A percentile compares a stretch with the other conserved stretches of the same genome.
These are phyloP conservation scores for Populus ilicifolia DNA, from an alignment of 345 rosid genomes.

Conservation along the genomic window DNA sequence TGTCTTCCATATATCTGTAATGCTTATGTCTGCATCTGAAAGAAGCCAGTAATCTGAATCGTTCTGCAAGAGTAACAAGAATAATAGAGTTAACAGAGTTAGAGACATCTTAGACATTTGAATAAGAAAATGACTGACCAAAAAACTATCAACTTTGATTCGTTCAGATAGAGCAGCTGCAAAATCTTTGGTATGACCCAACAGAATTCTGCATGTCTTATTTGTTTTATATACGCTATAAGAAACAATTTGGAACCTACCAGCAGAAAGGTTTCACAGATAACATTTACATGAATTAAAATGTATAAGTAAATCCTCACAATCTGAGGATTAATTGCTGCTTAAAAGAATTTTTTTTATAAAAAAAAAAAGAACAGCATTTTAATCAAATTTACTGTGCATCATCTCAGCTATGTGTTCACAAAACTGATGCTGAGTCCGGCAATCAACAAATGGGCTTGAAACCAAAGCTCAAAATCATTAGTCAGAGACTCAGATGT, in stretches of 20 bases:
- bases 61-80: slow-evolving; percentile 46
- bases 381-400: background rate
- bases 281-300: background rate
- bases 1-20: slow-evolving; percentile 89
- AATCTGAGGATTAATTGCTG: background rate
- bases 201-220: background rate
- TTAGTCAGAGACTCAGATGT: background rate
- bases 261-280: background rate
- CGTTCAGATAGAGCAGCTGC: background rate
- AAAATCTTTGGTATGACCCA: background rate
- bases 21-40: slow-evolving; percentile 75
- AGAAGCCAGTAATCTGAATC: slow-evolving; percentile 88
- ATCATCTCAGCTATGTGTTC: background rate
- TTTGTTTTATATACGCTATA: background rate
- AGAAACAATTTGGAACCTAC: background rate
- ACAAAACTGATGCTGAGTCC: background rate
- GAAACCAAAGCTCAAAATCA: background rate
- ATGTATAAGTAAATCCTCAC: background rate
- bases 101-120: background rate
- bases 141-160: background rate
- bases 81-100: background rate
- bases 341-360: background rate
- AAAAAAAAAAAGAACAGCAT: background rate
- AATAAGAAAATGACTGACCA: background rate
- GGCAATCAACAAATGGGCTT: slow-evolving; percentile 1